Conservation (phyloP, 2,329 filamentous ascomycete genomes). For the Trichoderma sp. region DNA sequence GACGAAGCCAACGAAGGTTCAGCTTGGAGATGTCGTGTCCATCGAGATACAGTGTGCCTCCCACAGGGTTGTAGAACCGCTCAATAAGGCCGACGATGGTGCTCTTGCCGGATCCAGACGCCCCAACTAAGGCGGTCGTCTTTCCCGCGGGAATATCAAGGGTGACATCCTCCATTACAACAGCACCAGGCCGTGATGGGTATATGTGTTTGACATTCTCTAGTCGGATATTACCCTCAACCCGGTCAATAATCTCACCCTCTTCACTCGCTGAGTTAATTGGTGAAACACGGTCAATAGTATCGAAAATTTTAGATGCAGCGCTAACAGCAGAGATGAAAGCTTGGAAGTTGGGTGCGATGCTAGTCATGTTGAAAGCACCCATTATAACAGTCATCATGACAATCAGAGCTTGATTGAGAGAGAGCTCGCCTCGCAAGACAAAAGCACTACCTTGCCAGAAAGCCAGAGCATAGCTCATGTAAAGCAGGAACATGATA, state of each 20-base stretch:
- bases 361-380: constrained; percentile 85
- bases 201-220: constrained; percentile 89
- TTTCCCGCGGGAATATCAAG: constrained; percentile 84
- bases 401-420: constrained; percentile 78
- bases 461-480: constrained; percentile 86
- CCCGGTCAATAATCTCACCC: constrained; percentile 71
- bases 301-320: constrained; percentile 88
- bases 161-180: constrained; percentile 81
- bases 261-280: constrained; percentile 71
- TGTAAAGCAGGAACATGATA: constrained; percentile 81
- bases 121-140: constrained; percentile 88
- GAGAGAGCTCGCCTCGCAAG: constrained; percentile 61
- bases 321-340: constrained; percentile 83
- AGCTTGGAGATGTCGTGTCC: constrained; percentile 77
- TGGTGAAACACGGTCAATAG: constrained; percentile 85
- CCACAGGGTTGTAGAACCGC: constrained; percentile 89
- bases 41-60: constrained; percentile 76
- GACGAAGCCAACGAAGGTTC: constrained; percentile 87
- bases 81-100: constrained; percentile 93
- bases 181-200: constrained; percentile 86
- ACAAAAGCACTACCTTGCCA: constrained; percentile 83
- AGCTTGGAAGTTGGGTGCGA: constrained; percentile 81
- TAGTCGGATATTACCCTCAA: constrained; percentile 79
- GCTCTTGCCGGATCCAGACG: constrained; percentile 91
- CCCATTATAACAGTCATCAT: constrained; percentile 91